A percentile compares a stretch with the other conserved stretches of the same genome.
These are phyloP conservation scores for Magnusiomyces paraingens DNA, from an alignment of 1,139 yeast species.

Conservation along the genomic window DNA sequence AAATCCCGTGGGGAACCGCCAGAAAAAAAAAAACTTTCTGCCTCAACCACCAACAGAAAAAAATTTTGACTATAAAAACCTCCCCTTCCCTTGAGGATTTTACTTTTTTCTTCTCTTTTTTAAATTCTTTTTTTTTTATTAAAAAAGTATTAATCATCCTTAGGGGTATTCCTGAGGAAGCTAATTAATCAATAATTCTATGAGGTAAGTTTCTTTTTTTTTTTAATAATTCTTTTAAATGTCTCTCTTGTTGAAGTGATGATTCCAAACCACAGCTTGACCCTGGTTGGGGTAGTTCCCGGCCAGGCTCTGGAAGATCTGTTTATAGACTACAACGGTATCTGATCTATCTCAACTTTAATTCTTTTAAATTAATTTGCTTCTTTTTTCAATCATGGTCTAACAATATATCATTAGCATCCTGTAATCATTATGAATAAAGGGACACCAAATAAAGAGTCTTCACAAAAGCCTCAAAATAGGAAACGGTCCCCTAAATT, in stretches of 20 bases:
- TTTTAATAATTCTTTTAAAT: background rate
- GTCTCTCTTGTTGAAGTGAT: background rate
- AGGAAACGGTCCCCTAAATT: constrained; percentile 42
- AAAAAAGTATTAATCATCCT: background rate
- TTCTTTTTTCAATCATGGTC: background rate
- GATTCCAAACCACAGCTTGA: background rate
- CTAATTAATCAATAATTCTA: background rate
- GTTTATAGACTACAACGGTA: constrained; percentile 99
- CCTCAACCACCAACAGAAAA: background rate
- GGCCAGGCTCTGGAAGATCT: background rate
- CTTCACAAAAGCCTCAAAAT: background rate
- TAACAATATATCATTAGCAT: background rate
- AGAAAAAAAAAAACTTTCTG: background rate
- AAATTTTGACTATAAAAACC: background rate
- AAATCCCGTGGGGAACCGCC: too few species aligned
- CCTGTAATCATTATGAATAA: constrained; percentile 2
- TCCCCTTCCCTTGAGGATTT: background rate
- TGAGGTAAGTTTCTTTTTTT: background rate
- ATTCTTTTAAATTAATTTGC: background rate
- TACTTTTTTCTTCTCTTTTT: background rate
- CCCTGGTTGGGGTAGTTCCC: constrained; percentile 7
- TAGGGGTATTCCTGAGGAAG: too few species aligned
- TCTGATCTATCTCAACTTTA: constrained; percentile 48
- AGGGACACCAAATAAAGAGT: background rate
- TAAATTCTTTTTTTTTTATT: background rate